Conservation (phyloP, 148 eudicot species). For the Fallopia convolvulus region DNA sequence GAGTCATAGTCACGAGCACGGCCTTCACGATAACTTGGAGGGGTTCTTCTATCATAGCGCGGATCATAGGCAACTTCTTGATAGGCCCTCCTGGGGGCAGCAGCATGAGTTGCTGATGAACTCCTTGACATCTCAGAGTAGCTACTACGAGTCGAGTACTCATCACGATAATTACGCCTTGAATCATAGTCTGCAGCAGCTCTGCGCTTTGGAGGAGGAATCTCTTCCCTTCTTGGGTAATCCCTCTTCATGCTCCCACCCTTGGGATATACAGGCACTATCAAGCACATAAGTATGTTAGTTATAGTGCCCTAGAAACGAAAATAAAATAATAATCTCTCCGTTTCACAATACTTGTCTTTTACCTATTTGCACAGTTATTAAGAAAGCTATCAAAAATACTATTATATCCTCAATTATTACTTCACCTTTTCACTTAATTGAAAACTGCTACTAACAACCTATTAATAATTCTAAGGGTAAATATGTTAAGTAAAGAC, state of each 20-base stretch:
- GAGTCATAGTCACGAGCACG: constrained; percentile 79
- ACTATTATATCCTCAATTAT: too few relatives aligned
- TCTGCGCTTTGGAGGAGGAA: constrained; percentile 63
- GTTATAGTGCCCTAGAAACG: constrained; percentile 32
- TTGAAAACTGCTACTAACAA: too few relatives aligned
- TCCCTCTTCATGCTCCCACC: constrained; percentile 58
- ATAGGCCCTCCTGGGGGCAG: constrained; percentile 68
- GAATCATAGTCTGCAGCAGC: constrained; percentile 57
- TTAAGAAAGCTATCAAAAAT: too few relatives aligned
- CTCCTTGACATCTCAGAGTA: constrained; percentile 70
- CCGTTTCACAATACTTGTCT: too few relatives aligned
- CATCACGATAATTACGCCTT: constrained; percentile 72
- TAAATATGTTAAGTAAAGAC: too few relatives aligned
- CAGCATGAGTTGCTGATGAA: constrained; percentile 30
- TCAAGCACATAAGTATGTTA: constrained; percentile 4
- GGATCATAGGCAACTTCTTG: constrained; percentile 67
- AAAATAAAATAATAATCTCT: too few relatives aligned
- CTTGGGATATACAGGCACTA: constrained; percentile 75
- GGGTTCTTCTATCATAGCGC: constrained; percentile 63
- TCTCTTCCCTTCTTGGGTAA: constrained; percentile 65
- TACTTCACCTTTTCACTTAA: too few relatives aligned
- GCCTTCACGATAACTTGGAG: constrained; percentile 72
- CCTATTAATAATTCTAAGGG: too few relatives aligned
- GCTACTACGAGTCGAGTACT: constrained; percentile 56
- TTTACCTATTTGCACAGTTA: too few relatives aligned